A percentile compares a stretch with the other conserved stretches of the same genome.
These are phyloP conservation scores for Erysimum pusillum DNA, from an alignment of 441 rosid species.

Conservation along the genomic window DNA sequence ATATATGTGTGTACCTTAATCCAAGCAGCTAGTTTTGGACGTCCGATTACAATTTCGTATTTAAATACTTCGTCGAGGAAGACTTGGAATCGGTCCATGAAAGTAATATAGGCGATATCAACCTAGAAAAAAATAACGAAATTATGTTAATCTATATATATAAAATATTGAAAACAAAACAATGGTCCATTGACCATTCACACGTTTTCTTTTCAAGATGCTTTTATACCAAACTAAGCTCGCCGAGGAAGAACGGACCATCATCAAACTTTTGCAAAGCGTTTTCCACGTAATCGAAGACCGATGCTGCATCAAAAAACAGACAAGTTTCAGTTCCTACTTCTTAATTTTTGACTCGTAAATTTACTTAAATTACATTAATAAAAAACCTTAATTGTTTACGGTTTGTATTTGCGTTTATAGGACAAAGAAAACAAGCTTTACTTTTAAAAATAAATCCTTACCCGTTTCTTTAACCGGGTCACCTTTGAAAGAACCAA, in stretches of 20 bases:
- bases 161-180: neutral
- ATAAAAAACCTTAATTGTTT: neutral
- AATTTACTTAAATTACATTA: neutral
- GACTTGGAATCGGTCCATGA: constrained; percentile 66
- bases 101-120: constrained; percentile 80
- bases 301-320: constrained; percentile 37
- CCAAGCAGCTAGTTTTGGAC: constrained; percentile 83
- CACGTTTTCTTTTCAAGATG: neutral
- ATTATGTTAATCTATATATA: neutral
- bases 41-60: constrained; percentile 65
- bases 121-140: constrained; percentile 47
- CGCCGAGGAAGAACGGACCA: constrained; percentile 83
- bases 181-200: too few relatives aligned
- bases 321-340: constrained; percentile 17
- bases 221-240: constrained; percentile 65
- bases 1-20: constrained; percentile 58
- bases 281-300: constrained; percentile 71
- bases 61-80: constrained; percentile 60
- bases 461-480: constrained; percentile 68
- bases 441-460: neutral
- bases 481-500: constrained; percentile 67
- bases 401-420: neutral
- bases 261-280: constrained; percentile 72
- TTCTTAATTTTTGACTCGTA: neutral
- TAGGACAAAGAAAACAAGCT: neutral